A percentile compares a stretch with the other conserved stretches of the same genome.
Conservation (phyloP, 192 early-diverging fungal genomes). For the Cladochytrium replicatum region DNA sequence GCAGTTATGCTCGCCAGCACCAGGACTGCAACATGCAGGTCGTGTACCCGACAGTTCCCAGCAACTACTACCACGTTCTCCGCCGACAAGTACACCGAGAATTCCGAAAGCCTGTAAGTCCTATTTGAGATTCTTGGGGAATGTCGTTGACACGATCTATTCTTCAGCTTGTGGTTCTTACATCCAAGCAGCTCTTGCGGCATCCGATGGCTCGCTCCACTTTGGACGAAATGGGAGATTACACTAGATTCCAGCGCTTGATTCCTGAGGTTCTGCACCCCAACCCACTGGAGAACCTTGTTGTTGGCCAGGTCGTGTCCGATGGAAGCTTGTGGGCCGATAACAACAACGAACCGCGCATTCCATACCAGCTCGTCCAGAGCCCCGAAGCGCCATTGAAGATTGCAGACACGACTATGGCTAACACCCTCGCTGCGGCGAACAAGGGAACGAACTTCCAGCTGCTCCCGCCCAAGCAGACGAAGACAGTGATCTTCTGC, state of each 20-base stretch:
- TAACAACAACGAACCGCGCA: slow-evolving; percentile 40
- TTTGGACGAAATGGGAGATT: slow-evolving; percentile 68
- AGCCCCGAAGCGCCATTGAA: slow-evolving; percentile 7
- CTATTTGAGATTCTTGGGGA: background rate
- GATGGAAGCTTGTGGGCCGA: slow-evolving; percentile 22
- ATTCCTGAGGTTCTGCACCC: slow-evolving; percentile 77
- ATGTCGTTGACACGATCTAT: slow-evolving; percentile 8
- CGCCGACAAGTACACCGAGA: slow-evolving; percentile 93
- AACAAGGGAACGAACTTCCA: slow-evolving; percentile 31
- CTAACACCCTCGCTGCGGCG: background rate
- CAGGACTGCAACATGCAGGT: slow-evolving; percentile 99
- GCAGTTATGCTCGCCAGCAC: slow-evolving; percentile 70
- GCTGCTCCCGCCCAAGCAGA: slow-evolving; percentile 70
- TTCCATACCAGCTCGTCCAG: slow-evolving; percentile 30
- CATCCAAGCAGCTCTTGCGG: slow-evolving; percentile 86
- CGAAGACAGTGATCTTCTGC: slow-evolving; percentile 90
- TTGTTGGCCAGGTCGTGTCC: slow-evolving; percentile 6
- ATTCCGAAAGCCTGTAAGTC: slow-evolving; percentile 85
- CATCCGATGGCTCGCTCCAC: slow-evolving; percentile 85
- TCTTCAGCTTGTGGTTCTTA: slow-evolving; percentile 51
- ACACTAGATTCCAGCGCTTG: slow-evolving; percentile 79
- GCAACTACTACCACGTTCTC: slow-evolving; percentile 94
- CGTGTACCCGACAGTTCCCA: slow-evolving; percentile 89
- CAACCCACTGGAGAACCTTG: slow-evolving; percentile 51
- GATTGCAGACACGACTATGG: background rate